Percentiles rank a stretch among this genome's conserved stretches.
These are phyloP conservation scores for Pythium vanterpoolii DNA, from an alignment of 352 stramenopile genomes.

Conservation along the genomic window DNA sequence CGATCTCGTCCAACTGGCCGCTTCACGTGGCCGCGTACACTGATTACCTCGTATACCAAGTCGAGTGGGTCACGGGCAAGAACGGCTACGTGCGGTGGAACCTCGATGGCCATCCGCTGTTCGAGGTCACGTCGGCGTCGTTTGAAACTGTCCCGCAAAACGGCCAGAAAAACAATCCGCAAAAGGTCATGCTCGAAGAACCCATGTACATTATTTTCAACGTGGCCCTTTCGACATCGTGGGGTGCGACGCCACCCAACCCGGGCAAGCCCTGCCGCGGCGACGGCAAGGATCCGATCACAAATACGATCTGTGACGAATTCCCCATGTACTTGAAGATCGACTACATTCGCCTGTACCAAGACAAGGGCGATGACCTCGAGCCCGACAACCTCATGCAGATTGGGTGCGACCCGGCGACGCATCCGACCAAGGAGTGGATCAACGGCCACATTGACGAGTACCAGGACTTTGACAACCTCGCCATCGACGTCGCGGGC, in stretches of 20 bases:
- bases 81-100: conserved; percentile 73
- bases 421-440: conserved; percentile 37
- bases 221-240: conserved; percentile 88
- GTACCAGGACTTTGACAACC: conserved; percentile 35
- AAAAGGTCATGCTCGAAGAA: conserved; percentile 83
- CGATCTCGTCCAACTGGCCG: conserved; percentile 75
- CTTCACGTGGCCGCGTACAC: conserved; percentile 57
- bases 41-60: conserved; percentile 59
- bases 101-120: conserved; percentile 51
- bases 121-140: conserved; percentile 52
- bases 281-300: conserved; percentile 30
- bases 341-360: conserved; percentile 34
- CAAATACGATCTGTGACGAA: conserved; percentile 42
- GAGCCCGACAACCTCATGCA: conserved; percentile 29
- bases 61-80: conserved; percentile 69
- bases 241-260: conserved; percentile 71
- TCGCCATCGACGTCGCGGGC: conserved; percentile 26
- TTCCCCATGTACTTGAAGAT: conserved; percentile 46
- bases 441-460: conserved; percentile 36
- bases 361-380: conserved; percentile 23
- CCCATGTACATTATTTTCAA: conserved; percentile 94
- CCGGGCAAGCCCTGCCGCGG: conserved; percentile 42
- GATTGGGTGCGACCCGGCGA: conserved; percentile 32
- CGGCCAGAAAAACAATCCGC: conserved; percentile 38
- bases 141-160: conserved; percentile 57